These are phyloP conservation scores for Cercophora scortea DNA, from an alignment of 495 filamentous ascomycete genomes.

Conservation along the genomic window DNA sequence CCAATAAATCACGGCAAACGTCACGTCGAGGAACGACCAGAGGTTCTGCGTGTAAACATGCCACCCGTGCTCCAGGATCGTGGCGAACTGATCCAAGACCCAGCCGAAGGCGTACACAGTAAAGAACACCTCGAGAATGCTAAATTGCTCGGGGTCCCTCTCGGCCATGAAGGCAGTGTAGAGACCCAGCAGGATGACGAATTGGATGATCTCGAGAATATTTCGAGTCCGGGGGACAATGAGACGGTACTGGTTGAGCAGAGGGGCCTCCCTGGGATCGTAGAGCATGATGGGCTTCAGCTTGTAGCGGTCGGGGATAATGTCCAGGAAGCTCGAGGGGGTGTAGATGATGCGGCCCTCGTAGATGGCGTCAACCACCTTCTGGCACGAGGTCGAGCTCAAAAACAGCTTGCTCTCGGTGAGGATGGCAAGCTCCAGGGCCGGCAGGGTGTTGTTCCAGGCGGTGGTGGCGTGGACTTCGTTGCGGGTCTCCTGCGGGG, in stretches of 20 bases:
- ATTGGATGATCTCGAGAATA: conserved; percentile 58
- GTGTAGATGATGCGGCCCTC: conserved; percentile 62
- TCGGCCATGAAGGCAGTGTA: conserved; percentile 59
- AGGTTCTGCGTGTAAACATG: conserved; percentile 69
- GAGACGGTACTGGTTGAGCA: conserved; percentile 69
- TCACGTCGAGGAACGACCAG: conserved; percentile 70
- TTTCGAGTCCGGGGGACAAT: conserved; percentile 64
- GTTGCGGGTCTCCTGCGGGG: conserved; percentile 47
- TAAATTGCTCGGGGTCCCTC: conserved; percentile 41
- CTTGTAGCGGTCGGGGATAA: conserved; percentile 69
- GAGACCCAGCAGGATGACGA: conserved; percentile 51
- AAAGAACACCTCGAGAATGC: conserved; percentile 50
- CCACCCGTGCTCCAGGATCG: conserved; percentile 65
- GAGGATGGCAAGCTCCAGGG: conserved; percentile 64
- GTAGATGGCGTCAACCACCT: conserved; percentile 64
- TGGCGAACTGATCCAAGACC: conserved; percentile 65
- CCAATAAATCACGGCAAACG: conserved; percentile 54
- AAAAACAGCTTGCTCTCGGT: conserved; percentile 61
- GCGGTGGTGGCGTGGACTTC: conserved; percentile 37
- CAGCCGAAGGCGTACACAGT: conserved; percentile 60
- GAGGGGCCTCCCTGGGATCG: conserved; percentile 52
- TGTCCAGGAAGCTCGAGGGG: conserved; percentile 59
- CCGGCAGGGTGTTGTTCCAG: conserved; percentile 55
- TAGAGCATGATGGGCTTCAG: conserved; percentile 63
- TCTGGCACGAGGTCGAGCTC: conserved; percentile 59